Evolutionary conservation across 2,329 filamentous ascomycete genomes (phyloP).

Genomic region (Keithomyces neogunnii): DNA sequence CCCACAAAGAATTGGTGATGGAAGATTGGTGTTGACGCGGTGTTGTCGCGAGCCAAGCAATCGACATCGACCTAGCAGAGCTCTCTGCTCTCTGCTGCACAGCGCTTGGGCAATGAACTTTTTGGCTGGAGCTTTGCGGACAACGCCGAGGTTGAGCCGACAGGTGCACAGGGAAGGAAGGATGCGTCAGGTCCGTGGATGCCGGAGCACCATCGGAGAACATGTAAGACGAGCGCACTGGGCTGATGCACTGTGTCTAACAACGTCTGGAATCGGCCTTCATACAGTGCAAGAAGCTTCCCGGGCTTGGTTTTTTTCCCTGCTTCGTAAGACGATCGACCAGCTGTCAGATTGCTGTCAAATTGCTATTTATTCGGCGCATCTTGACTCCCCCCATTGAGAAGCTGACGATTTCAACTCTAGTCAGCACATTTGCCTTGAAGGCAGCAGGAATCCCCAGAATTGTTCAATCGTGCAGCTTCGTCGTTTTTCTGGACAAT

Average conservation of each 20-base stretch:
- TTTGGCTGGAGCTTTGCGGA: slow-evolving; percentile 18
- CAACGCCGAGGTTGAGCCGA: slow-evolving; percentile 18
- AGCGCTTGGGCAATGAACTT: not conserved
- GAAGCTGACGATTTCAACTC: slow-evolving; percentile 8
- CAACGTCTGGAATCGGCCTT: too few relatives aligned
- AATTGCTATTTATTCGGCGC: not conserved
- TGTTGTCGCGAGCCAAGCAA: slow-evolving; percentile 15
- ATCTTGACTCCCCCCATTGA: not conserved
- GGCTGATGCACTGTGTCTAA: too few relatives aligned
- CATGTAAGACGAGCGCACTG: too few relatives aligned
- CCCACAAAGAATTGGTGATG: slow-evolving; percentile 17
- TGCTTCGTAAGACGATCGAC: too few relatives aligned
- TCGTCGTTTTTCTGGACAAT: not conserved
- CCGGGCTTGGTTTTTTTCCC: too few relatives aligned
- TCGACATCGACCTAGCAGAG: slow-evolving; percentile 1
- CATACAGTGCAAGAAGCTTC: too few relatives aligned
- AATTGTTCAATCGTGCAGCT: not conserved
- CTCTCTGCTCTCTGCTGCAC: not conserved
- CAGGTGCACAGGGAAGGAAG: not conserved
- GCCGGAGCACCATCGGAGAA: too few relatives aligned
- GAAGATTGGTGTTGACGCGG: slow-evolving; percentile 25
- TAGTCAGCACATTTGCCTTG: slow-evolving; percentile 5
- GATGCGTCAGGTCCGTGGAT: too few relatives aligned
- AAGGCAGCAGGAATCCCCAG: not conserved
- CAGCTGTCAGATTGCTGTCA: too few relatives aligned